phyloP scores from a whole-genome alignment of 1,284 basidiomycete species.

The Trichosporon sp. region DNA sequence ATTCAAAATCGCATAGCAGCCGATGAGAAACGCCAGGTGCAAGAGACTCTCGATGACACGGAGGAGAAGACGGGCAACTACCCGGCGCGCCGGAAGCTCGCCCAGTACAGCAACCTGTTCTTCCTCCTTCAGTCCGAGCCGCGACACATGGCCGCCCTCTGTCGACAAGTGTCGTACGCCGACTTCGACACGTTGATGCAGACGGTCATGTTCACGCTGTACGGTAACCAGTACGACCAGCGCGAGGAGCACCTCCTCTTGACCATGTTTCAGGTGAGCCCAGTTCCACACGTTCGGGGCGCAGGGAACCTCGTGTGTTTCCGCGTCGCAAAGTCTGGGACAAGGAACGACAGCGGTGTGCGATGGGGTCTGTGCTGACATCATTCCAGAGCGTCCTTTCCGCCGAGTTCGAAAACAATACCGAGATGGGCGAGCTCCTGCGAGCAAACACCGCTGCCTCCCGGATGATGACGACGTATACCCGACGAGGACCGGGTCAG shows the following conservation, averaged over 20 bases:
- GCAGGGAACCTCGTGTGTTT: conserved; percentile 12
- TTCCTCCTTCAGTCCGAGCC: conserved; percentile 98
- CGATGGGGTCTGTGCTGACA: conserved; percentile 31
- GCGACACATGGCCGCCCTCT: conserved; percentile 91
- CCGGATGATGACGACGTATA: conserved; percentile 99
- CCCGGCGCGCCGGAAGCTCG: conserved; percentile 86
- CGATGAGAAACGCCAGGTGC: conserved; percentile 94
- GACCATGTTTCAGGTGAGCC: conserved; percentile 84
- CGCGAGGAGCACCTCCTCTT: conserved; percentile 96
- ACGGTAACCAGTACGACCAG: conserved; percentile 99
- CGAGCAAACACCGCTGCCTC: conserved; percentile 98
- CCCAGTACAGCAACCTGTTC: conserved; percentile 96
- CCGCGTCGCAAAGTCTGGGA: background rate
- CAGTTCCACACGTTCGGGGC: background rate
- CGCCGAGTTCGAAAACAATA: conserved; percentile 96
- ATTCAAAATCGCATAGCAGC: conserved; percentile 98
- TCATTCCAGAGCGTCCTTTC: conserved; percentile 79
- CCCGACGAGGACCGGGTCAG: conserved; percentile 94
- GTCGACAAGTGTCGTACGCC: conserved; percentile 91
- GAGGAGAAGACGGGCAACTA: conserved; percentile 75
- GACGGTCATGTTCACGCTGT: conserved; percentile 99
- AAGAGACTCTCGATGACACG: conserved; percentile 90
- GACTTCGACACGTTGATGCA: conserved; percentile 99
- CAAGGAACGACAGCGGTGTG: background rate
- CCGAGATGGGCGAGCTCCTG: conserved; percentile 94